A percentile compares a stretch with the other conserved stretches of the same genome.
These are phyloP conservation scores for Phytophthora nicotianae DNA, from an alignment of 352 stramenopile genomes.

Conservation along the genomic window DNA sequence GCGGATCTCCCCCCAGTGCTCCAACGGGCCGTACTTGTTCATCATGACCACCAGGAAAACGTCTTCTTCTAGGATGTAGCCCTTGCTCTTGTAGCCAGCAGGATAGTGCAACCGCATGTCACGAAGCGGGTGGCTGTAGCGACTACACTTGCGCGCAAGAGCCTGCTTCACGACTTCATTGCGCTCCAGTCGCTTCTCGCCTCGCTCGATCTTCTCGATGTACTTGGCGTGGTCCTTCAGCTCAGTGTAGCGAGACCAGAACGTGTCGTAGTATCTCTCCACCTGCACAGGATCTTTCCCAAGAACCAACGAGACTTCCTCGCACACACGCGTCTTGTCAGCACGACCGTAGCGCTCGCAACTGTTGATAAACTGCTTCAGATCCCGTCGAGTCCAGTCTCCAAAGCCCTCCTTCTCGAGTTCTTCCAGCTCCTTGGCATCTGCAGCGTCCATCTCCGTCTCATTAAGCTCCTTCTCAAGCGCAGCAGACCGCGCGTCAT, in stretches of 20 bases:
- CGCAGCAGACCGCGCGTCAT: slow-evolving; percentile 55
- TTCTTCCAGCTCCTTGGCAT: slow-evolving; percentile 70
- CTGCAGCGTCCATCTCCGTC: slow-evolving; percentile 71
- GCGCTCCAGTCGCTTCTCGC: slow-evolving; percentile 95
- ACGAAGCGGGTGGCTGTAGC: slow-evolving; percentile 92
- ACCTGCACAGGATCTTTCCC: slow-evolving; percentile 93
- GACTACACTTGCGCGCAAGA: slow-evolving; percentile 95
- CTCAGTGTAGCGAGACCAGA: slow-evolving; percentile 94
- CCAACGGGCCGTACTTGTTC: slow-evolving; percentile 97
- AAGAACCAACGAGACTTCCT: slow-evolving; percentile 91
- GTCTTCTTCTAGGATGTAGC: slow-evolving; percentile 97
- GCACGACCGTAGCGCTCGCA: slow-evolving; percentile 95
- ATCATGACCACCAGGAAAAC: slow-evolving; percentile 99
- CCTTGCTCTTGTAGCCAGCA: slow-evolving; percentile 93
- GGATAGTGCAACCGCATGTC: slow-evolving; percentile 90
- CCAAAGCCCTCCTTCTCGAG: slow-evolving; percentile 93
- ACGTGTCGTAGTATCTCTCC: slow-evolving; percentile 95
- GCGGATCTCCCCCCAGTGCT: slow-evolving; percentile 96
- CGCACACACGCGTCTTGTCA: slow-evolving; percentile 89
- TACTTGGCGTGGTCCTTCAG: slow-evolving; percentile 92
- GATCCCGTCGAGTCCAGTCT: slow-evolving; percentile 93
- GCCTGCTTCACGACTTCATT: slow-evolving; percentile 96
- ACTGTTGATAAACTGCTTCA: slow-evolving; percentile 91
- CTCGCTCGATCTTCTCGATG: slow-evolving; percentile 97
- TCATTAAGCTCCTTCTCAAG: slow-evolving; percentile 86